Base-by-base conservation (phyloP, 2,329 filamentous ascomycete genomes). In the Trichophyton mentagrophytes region DNA sequence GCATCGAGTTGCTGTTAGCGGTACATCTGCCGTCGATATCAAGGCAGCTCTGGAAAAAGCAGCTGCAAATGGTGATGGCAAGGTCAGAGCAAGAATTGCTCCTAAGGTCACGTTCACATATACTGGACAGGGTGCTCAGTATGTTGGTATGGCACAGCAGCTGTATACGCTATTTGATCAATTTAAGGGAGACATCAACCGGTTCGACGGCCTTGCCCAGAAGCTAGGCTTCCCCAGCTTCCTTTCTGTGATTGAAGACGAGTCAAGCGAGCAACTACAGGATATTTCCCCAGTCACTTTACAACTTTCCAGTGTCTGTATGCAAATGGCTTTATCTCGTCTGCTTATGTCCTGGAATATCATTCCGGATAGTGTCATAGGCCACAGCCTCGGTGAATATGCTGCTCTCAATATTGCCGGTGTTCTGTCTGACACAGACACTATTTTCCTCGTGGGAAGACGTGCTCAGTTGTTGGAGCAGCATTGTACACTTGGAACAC, bases 401-500 rank as follows among this genome's bases (percentile, higher is more conserved):
- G 64, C 62, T 9, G 65, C 65, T 3, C 60, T 74, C 2, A 69
- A 69, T 42, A 61, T 73, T 1, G 67, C 72, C 1, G 69, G 70
- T 0, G 63, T 64, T 0, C 57, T 74, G 5, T 69, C 66, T 3
- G 63, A 73, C 0, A 11, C 58, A 2, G 72, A 76, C 49, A 65
- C 66, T 0, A 30, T 75, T 4, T 62, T 60, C 0, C 61, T 76
- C 0, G 65, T 76, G 2, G 60, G 67, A 0, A 67, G 64, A 0
- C 67, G 74, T 3, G 73, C 74, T 1, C 27, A 49, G 0, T 55
- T 76, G 1, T 70, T 76, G 8, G 59, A 67, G 1, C 62, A 69
- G 1, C 44, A 60, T 0, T 76, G 73, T 75, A 83, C 80, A 20
- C 76, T 80, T 11, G 81, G 84, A 62, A 87, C 82, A 1, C 87